phyloP scores from a whole-genome alignment of 139 green algal genomes.

The Coccomyxa sp. region DNA sequence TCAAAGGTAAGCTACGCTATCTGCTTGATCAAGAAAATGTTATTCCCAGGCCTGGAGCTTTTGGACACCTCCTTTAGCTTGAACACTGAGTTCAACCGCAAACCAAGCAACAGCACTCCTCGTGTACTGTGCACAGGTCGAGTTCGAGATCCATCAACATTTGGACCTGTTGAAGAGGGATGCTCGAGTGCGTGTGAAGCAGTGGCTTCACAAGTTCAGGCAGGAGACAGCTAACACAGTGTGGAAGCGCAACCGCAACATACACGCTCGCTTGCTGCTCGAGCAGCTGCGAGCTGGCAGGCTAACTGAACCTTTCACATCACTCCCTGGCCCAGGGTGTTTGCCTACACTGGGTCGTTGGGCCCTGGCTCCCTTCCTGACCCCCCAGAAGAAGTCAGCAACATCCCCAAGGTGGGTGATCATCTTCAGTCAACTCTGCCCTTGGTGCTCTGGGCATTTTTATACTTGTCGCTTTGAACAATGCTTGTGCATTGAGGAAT shows the following conservation, averaged over 20 bases:
- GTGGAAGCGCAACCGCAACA: slow-evolving; percentile 68
- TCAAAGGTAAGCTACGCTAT: neutral
- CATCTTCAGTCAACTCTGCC: neutral
- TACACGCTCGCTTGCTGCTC: slow-evolving; percentile 55
- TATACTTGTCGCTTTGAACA: no score
- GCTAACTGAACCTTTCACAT: slow-evolving; percentile 48
- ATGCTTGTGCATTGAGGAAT: no score
- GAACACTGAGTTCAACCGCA: neutral
- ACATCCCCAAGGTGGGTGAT: neutral
- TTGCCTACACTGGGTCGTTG: slow-evolving; percentile 40
- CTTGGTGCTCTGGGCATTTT: no score
- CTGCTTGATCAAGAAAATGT: neutral
- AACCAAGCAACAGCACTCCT: neutral
- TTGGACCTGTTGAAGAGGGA: slow-evolving; percentile 21
- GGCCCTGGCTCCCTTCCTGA: neutral
- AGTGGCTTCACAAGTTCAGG: slow-evolving; percentile 55
- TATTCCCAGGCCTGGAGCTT: neutral
- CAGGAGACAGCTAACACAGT: slow-evolving; percentile 40
- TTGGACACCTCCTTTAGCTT: no score
- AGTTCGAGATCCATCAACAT: slow-evolving; percentile 17
- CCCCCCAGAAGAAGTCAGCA: neutral
- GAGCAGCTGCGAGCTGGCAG: slow-evolving; percentile 51
- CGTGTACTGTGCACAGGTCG: slow-evolving; percentile 2
- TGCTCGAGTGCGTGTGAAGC: slow-evolving; percentile 31
- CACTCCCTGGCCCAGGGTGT: slow-evolving; percentile 30